Percentiles rank a stretch among this genome's conserved stretches.
phyloP scores from a whole-genome alignment of 139 green algal genomes.

The Micromonas commoda region DNA sequence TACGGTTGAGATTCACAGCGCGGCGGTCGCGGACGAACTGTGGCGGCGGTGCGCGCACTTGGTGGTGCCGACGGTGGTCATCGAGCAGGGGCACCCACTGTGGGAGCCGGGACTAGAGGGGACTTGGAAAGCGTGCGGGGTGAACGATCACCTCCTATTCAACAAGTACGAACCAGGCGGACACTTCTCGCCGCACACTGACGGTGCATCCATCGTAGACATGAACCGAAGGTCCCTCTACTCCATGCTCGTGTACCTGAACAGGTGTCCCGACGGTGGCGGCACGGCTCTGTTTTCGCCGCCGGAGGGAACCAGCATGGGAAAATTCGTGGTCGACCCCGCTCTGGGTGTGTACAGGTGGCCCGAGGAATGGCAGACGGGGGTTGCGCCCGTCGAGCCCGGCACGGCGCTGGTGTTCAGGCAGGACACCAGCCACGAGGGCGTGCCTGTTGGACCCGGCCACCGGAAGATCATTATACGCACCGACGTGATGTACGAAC shows the following conservation, averaged over 20 bases:
- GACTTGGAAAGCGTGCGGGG: slow-evolving; percentile 28
- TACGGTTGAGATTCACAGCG: slow-evolving; percentile 35
- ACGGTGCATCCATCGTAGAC: slow-evolving; percentile 35
- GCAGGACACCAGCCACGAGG: slow-evolving; percentile 37
- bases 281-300: slow-evolving; percentile 24
- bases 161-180: slow-evolving; percentile 25
- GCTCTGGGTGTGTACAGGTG: slow-evolving; percentile 10
- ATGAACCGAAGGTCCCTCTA: slow-evolving; percentile 36
- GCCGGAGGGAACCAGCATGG: neutral
- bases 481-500: slow-evolving; percentile 39
- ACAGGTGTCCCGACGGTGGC: slow-evolving; percentile 30
- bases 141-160: slow-evolving; percentile 35
- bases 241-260: slow-evolving; percentile 38
- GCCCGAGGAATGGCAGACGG: slow-evolving; percentile 25
- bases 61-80: neutral
- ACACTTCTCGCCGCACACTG: slow-evolving; percentile 41
- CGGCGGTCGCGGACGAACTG: slow-evolving; percentile 21
- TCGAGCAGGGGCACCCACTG: neutral
- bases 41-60: slow-evolving; percentile 10
- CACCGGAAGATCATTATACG: slow-evolving; percentile 32
- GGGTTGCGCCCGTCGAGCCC: neutral
- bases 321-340: slow-evolving; percentile 15
- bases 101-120: slow-evolving; percentile 18
- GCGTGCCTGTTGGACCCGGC: slow-evolving; percentile 26
- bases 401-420: slow-evolving; percentile 28